Evolutionary conservation across 1,284 basidiomycete genomes (phyloP), one percentile per base, ranked within the genome.

Genomic region (Melampsora abietis-canadensis): DNA sequence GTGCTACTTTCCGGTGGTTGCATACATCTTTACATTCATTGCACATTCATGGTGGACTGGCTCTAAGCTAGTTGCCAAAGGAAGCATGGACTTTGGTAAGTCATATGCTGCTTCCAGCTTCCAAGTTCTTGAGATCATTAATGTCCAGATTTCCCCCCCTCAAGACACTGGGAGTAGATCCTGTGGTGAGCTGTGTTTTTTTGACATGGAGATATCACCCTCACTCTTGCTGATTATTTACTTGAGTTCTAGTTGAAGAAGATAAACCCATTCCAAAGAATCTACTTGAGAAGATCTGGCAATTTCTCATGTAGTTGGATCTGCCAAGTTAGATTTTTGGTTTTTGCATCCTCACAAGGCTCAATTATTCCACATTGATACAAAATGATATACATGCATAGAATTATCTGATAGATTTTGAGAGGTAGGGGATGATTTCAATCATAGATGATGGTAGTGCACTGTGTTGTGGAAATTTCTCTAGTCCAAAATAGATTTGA

Each of bases 21-120:
- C 60, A 31, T 62, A 31, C 34, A 62, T 62, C 14, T 4, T 62
- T 10, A 31, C 30, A 30, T 62, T 30, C 30, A n/a, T 14, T 14
- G 31, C 19, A 7, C 60, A 62, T 37, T 31, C 27, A 62, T 62
- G 60, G 60, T 62, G 60, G 60, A 62, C 27, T n/a, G 8, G 27
- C 31, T 30, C 27, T n/a, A n/a, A n/a, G 21, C 27, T 62, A n/a
- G 60, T 62, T 15, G 27, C 27, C 10, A 62, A 62, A 37, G 4
- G 34, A 62, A 62, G 19, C 7, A 62, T 62, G 60, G 60, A 62
- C 30, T 62, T 62, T 37, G 60, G 60, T 62, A 62, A 27, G 31
- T 34, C 31, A 0, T 21, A 21, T 27, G n/a, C n/a, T 3, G 8
- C 51, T 10, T 27, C n/a, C 51, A 57, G 12, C 51, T 21, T 57